Base-by-base conservation (phyloP, 371 early-diverging fungal genomes). In the Phascolomyces articulosus region DNA sequence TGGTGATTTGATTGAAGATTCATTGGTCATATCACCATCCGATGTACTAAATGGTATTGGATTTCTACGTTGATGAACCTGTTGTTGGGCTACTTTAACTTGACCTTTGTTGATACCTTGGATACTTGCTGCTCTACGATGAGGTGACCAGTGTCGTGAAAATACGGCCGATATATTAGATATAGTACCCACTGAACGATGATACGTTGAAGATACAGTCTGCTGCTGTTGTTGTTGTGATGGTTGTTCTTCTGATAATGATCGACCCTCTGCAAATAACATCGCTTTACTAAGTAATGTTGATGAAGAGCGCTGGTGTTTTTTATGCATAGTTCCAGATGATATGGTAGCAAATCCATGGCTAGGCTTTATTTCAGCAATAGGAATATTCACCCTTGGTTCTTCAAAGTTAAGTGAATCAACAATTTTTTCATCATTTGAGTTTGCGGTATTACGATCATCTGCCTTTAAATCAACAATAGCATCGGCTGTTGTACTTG, bases 121-220 rank as follows among this genome's bases (percentile, higher is more conserved):
- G 9, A 51, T 51, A 51, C 51, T 51, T 6, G 24, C 7, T 6
- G 51, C 23, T 24, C 4, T 20, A 23, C 23, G 21, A 51, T 51
- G 51, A 23, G 51, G 51, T 23, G 51, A 9, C 57, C 57, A 40
- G 21, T 57, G 57, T 9, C 40, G 34, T 13, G 57, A 31, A 31
- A 57, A 24, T 18, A 57, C 57, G 1, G 57, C 34, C 2, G 57
- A 57, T 29, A 57, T n/a, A 26, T 40, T 57, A 11, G 40, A n/a
- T 10, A 40, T 57, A 21, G 57, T 57, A 4, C 57, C 57, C 15
- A 40, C 57, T n/a, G 57, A 57, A 29, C 38, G 56, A 34, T 56
- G 34, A n/a, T 15, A 20, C 23, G 51, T 7, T 13, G 57, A 2
- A 40, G 21, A 15, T n/a, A 13, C 44, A 13, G 8, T 4, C 8